Conservation (phyloP, 441 rosid genomes). For the Rhodomyrtus psidioides region DNA sequence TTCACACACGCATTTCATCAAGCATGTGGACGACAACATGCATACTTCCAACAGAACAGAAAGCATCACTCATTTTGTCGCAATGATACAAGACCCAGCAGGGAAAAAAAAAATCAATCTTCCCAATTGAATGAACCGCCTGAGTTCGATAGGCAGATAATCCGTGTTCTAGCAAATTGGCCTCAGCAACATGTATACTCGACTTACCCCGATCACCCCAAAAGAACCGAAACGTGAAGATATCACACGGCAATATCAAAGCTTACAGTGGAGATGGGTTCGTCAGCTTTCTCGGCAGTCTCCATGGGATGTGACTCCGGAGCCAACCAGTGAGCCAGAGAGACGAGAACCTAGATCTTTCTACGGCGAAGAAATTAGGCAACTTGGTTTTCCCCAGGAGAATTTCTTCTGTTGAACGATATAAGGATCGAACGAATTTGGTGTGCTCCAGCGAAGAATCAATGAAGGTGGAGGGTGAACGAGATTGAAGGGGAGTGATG, state of each 20-base stretch:
- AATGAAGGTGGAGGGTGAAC: not conserved
- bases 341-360: not conserved
- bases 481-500: not conserved
- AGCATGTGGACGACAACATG: not conserved
- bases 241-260: not conserved
- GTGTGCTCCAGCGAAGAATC: not conserved
- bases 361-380: not conserved
- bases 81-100: not conserved
- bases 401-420: not conserved
- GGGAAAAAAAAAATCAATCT: not conserved
- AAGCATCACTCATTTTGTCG: not conserved
- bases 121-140: not conserved
- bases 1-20: not conserved
- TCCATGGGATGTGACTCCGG: not conserved
- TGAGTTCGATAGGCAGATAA: not conserved
- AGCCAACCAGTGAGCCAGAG: not conserved
- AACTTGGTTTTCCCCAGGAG: not conserved
- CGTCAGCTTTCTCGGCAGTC: not conserved
- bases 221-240: not conserved
- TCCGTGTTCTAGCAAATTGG: no score
- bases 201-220: not conserved
- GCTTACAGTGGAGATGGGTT: not conserved
- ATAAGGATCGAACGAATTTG: not conserved
- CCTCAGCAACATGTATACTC: not conserved
- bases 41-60: not conserved